Evolutionary conservation across 768 basidiomycete genomes (phyloP).

Genomic region (Boletus edulis): DNA sequence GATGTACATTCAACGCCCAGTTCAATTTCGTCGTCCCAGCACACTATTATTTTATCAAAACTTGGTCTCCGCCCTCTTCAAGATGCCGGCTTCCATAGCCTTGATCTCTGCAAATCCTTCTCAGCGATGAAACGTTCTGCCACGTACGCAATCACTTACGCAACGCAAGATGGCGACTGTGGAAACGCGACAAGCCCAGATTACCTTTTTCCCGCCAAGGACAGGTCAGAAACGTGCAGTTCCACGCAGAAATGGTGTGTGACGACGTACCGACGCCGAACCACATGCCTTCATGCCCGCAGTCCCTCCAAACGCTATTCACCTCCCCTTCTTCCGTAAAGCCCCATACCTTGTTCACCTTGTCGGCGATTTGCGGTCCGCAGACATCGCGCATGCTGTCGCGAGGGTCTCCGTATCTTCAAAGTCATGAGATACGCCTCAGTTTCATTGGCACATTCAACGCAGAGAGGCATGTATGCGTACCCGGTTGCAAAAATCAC

Average conservation of each 20-base stretch:
- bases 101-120: slow-evolving; percentile 22
- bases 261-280: slow-evolving; percentile 25
- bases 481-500: slow-evolving; percentile 34
- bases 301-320: slow-evolving; percentile 35
- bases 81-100: slow-evolving; percentile 29
- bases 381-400: slow-evolving; percentile 42
- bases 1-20: neutral
- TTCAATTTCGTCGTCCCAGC: neutral
- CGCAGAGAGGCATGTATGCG: neutral
- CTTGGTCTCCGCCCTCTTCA: slow-evolving; percentile 17
- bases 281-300: slow-evolving; percentile 36
- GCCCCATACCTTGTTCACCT: slow-evolving; percentile 58
- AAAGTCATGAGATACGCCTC: neutral
- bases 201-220: slow-evolving; percentile 15
- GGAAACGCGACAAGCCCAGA: slow-evolving; percentile 24
- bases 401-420: slow-evolving; percentile 46
- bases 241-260: neutral
- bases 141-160: slow-evolving; percentile 20
- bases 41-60: slow-evolving; percentile 11
- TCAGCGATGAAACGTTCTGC: neutral
- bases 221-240: neutral
- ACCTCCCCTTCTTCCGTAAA: slow-evolving; percentile 63
- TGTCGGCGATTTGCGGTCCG: slow-evolving; percentile 42
- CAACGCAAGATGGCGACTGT: slow-evolving; percentile 31
- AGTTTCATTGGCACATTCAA: neutral